phyloP scores from a whole-genome alignment of 345 rosid genomes.

The Eucalyptus sp. region DNA sequence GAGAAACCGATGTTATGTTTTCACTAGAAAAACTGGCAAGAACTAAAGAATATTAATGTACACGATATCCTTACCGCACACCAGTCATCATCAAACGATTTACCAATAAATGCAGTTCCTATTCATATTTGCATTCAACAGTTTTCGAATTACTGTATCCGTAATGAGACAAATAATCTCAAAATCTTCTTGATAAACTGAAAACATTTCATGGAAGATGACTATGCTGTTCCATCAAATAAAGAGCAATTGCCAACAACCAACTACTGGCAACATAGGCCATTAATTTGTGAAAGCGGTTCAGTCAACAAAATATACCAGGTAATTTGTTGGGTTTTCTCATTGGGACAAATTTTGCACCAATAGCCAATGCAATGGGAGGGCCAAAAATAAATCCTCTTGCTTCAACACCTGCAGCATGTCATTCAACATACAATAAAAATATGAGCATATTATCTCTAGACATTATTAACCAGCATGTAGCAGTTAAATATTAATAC shows the following conservation, averaged over 20 bases:
- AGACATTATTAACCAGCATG: not conserved
- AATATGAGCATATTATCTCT: not conserved
- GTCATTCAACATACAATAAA: not conserved
- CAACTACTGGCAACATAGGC: not conserved
- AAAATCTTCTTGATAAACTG: not conserved
- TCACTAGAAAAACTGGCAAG: not conserved
- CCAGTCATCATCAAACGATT: not conserved
- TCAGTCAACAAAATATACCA: slow-evolving; percentile 25
- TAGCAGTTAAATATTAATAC: not conserved
- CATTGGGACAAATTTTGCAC: slow-evolving; percentile 97
- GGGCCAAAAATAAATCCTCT: slow-evolving; percentile 99
- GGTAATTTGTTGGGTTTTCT: slow-evolving; percentile 97
- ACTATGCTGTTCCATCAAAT: not conserved
- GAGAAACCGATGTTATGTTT: not conserved
- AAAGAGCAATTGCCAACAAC: not conserved
- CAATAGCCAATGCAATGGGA: slow-evolving; percentile 97
- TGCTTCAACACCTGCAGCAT: slow-evolving; percentile 77
- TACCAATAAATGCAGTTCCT: not conserved
- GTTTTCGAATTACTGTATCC: not conserved
- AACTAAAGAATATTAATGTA: not conserved
- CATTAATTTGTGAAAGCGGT: not conserved
- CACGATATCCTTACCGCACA: not conserved
- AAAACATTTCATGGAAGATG: not conserved
- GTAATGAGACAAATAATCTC: not conserved
- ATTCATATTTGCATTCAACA: not conserved